Evolutionary conservation across 192 early-diverging fungal genomes (phyloP), one percentile per base, ranked within the genome.

Genomic region (Dissophora ornata): DNA sequence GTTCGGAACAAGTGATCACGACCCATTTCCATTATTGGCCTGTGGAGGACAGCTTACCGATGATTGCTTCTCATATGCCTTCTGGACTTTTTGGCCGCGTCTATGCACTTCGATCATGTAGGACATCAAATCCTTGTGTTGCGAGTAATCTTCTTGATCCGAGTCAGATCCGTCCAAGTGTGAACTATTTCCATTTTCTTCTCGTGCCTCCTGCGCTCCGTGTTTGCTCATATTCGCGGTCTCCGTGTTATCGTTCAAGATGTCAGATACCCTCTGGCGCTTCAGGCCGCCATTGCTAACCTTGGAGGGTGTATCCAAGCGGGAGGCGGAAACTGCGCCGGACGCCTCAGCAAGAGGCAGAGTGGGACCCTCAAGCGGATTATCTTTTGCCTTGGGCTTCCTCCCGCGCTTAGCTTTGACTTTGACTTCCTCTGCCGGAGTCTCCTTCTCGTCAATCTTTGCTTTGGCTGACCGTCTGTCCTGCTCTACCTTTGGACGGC

Each of bases 81-180:
- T 67, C 52, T 77, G 71, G 3, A 77, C 71, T 9, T 67, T 66
- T 45, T 77, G 71, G 2, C 71, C 58, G 24, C 71, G 63, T 38
- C 67, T 77, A 22, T 77, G 64, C 24, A 77, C 71, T 11, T 77
- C 71, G n/a, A 77, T 18, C 57, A 66, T 66, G 16, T 77, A 77
- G 19, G 52, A 60, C 71, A 77, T 77, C 28, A 67, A 54, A 6
- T 77, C 71, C 26, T 77, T 66, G 38, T 54, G 57, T 16, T 67
- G 63, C 9, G 71, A 66, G 59, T 40, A 67, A 36, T 77, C 71
- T 15, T 67, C 63, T 29, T 62, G 54, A 4, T 77, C 64, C 15
- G 63, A 66, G 29, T 62, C 63, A 48, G 49, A 66, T 22, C 22
- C 41, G 4, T 53, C 47, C 9, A 34, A n/a, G 22, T 0, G 51